These are phyloP conservation scores for Daedalea quercina DNA, from an alignment of 768 basidiomycete genomes.

Conservation along the genomic window DNA sequence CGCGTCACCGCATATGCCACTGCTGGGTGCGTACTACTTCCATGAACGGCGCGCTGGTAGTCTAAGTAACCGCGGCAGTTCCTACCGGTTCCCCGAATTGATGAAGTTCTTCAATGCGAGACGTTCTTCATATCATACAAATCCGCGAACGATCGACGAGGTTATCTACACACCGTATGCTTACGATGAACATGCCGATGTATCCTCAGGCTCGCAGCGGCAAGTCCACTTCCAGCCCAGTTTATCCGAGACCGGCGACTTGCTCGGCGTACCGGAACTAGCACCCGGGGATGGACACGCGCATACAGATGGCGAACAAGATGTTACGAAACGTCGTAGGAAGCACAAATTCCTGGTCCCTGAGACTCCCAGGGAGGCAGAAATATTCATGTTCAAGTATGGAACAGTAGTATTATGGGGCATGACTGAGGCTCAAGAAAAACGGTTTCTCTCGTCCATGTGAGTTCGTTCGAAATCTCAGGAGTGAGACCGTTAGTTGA, in stretches of 20 bases:
- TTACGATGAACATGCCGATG: conserved; percentile 45
- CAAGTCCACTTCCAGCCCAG: conserved; percentile 12
- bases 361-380: conserved; percentile 61
- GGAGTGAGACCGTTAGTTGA: not conserved
- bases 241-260: conserved; percentile 48
- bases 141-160: conserved; percentile 84
- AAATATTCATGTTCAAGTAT: conserved; percentile 91
- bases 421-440: conserved; percentile 92
- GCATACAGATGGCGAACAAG: conserved; percentile 12
- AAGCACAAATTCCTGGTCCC: conserved; percentile 53
- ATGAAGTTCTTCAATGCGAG: conserved; percentile 88
- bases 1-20: conserved; percentile 97
- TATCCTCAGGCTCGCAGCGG: conserved; percentile 9
- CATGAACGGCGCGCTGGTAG: not conserved
- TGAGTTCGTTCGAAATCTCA: conserved; percentile 35
- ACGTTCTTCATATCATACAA: conserved; percentile 75
- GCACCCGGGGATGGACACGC: conserved; percentile 25
- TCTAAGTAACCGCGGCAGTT: conserved; percentile 39
- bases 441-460: conserved; percentile 85
- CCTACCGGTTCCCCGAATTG: conserved; percentile 83
- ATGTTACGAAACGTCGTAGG: conserved; percentile 37
- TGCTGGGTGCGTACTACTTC: conserved; percentile 52
- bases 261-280: conserved; percentile 74
- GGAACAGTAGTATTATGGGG: conserved; percentile 98
- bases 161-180: conserved; percentile 91